phyloP scores from a whole-genome alignment of 2,329 filamentous ascomycete species.

The Taxawa tesnikishii region DNA sequence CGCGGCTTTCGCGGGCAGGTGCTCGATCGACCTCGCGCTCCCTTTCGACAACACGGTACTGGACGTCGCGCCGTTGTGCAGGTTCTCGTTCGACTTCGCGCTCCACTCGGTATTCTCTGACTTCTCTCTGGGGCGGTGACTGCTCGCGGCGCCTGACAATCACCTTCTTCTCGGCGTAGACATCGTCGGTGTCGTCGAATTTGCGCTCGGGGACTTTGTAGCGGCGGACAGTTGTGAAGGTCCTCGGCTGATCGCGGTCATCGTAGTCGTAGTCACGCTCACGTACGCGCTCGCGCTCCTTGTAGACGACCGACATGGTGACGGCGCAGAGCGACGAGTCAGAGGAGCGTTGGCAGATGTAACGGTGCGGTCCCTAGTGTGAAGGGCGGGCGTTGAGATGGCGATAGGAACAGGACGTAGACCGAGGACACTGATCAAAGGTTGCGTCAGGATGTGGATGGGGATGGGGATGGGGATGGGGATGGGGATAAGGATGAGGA shows the following conservation, averaged over 20 bases:
- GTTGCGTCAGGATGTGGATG: neutral
- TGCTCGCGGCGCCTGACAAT: constrained; percentile 28
- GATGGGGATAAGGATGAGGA: neutral
- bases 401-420: too few species aligned
- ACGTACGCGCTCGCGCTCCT: constrained; percentile 28
- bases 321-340: too few species aligned
- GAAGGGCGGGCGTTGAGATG: too few species aligned
- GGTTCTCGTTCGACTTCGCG: constrained; percentile 20
- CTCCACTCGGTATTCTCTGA: constrained; percentile 23
- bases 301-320: constrained; percentile 33
- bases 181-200: constrained; percentile 17
- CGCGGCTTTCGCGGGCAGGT: constrained; percentile 17
- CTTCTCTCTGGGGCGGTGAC: constrained; percentile 13
- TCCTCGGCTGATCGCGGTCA: constrained; percentile 22
- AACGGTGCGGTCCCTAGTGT: too few species aligned
- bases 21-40: constrained; percentile 11
- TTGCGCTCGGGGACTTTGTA: constrained; percentile 42
- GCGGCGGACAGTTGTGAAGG: constrained; percentile 46
- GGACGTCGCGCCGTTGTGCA: constrained; percentile 17
- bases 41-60: constrained; percentile 19
- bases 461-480: neutral
- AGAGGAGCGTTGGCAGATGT: too few species aligned
- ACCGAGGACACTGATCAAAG: too few species aligned
- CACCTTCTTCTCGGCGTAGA: constrained; percentile 33
- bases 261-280: constrained; percentile 30